Percentiles rank a stretch among this genome's conserved stretches.
Evolutionary conservation across 345 rosid genomes (phyloP).

Genomic region (Eucalyptus regnans): DNA sequence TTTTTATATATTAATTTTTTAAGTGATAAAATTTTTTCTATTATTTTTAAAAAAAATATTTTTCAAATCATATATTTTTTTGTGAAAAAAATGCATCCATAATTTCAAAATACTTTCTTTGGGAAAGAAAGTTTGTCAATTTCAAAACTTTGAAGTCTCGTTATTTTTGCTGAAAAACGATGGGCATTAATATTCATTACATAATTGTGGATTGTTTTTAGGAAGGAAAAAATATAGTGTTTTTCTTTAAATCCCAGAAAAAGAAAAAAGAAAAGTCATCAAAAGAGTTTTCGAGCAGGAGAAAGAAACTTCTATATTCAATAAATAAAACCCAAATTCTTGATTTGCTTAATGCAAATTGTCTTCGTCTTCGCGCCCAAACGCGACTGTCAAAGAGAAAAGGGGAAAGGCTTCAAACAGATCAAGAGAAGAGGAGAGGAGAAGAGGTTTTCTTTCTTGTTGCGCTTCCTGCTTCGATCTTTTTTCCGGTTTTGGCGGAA

Average conservation of each 20-base stretch:
- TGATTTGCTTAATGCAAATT: neutral
- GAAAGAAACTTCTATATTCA: neutral
- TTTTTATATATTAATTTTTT: neutral
- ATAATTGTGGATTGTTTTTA: neutral
- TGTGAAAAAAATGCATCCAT: neutral
- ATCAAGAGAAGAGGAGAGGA: no score
- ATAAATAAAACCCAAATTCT: neutral
- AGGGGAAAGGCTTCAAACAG: no score
- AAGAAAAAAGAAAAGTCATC: neutral
- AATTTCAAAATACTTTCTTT: neutral
- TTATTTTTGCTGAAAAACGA: neutral
- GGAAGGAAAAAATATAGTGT: neutral
- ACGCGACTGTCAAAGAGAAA: no score
- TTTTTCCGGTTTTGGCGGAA: neutral
- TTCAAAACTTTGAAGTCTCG: neutral
- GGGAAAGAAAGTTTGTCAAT: neutral
- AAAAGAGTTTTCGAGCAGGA: neutral
- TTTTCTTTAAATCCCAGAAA: neutral
- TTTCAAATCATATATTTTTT: neutral
- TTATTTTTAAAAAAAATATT: rapidly evolving
- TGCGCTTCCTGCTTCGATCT: no score
- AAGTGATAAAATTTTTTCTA: neutral
- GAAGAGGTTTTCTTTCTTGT: no score
- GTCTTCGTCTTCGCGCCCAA: no score
- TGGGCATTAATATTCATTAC: neutral